Evolutionary conservation across 805 yeast genomes (phyloP).

Genomic region (Pichia exigua): DNA sequence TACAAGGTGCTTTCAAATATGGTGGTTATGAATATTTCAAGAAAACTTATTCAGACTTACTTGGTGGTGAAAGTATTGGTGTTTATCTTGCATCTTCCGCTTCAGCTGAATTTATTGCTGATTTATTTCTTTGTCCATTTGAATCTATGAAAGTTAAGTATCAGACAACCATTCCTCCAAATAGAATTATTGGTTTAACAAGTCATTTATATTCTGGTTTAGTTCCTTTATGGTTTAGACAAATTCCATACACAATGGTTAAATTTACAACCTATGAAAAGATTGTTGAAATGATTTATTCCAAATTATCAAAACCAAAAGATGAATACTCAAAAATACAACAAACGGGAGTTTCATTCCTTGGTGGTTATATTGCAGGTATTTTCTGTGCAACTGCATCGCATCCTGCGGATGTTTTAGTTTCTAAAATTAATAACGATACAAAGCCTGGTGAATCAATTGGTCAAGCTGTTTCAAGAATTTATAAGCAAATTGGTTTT

Average conservation of each 20-base stretch:
- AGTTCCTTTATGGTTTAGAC: conserved; percentile 91
- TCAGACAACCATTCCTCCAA: conserved; percentile 88
- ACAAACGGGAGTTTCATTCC: conserved; percentile 92
- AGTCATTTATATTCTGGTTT: conserved; percentile 77
- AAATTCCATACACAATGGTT: conserved; percentile 97
- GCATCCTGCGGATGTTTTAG: conserved; percentile 99
- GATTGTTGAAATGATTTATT: conserved; percentile 75
- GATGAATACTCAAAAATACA: conserved; percentile 60
- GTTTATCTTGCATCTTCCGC: conserved; percentile 83
- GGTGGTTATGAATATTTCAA: conserved; percentile 93
- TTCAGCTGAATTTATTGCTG: conserved; percentile 90
- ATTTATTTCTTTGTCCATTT: conserved; percentile 81
- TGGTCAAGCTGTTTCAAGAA: conserved; percentile 60
- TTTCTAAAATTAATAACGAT: conserved; percentile 79
- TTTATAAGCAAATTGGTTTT: conserved; percentile 80
- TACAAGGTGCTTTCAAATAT: conserved; percentile 97
- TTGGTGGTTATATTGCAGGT: conserved; percentile 97
- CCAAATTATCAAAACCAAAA: conserved; percentile 63
- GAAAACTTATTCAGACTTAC: conserved; percentile 58
- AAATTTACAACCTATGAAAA: conserved; percentile 93
- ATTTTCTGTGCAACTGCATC: conserved; percentile 91
- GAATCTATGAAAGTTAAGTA: conserved; percentile 93
- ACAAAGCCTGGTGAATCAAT: conserved; percentile 56
- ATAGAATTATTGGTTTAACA: conserved; percentile 51
- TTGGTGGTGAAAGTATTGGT: conserved; percentile 66